A percentile compares a stretch with the other conserved stretches of the same genome.
Evolutionary conservation across 345 rosid genomes (phyloP).

Genomic region (Hypericum perforatum): DNA sequence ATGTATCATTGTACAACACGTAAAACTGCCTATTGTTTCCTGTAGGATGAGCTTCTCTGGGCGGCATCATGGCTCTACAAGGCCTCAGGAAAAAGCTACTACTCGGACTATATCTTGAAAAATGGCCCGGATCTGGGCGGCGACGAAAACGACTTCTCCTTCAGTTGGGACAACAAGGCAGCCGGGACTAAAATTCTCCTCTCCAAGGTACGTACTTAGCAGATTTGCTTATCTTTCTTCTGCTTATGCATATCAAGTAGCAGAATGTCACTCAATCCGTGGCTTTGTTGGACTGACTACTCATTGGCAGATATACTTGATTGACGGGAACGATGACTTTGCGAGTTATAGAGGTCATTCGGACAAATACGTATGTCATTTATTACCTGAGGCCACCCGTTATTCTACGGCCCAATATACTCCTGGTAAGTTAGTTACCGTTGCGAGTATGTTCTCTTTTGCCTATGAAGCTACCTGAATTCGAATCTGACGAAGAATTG

Average conservation of each 20-base stretch:
- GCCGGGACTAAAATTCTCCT: constrained; percentile 88
- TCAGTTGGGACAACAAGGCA: constrained; percentile 97
- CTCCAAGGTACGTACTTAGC: constrained; percentile 56
- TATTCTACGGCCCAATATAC: constrained; percentile 57
- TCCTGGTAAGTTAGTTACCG: too few species aligned
- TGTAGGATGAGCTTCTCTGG: constrained; percentile 91
- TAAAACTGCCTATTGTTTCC: background rate
- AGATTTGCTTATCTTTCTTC: background rate
- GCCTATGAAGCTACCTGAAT: too few species aligned
- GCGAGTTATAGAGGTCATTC: constrained; percentile 48
- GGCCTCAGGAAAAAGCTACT: constrained; percentile 61
- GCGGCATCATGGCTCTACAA: constrained; percentile 93
- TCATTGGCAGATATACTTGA: constrained; percentile 41
- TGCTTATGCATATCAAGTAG: background rate
- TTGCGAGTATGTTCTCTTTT: too few species aligned
- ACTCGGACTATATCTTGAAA: constrained; percentile 55
- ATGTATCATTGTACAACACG: background rate
- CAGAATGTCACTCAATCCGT: background rate
- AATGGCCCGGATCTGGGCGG: constrained; percentile 87
- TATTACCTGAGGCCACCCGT: constrained; percentile 44
- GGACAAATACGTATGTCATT: constrained; percentile 60
- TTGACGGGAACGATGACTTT: constrained; percentile 35
- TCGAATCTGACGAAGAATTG: too few species aligned
- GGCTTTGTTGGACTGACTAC: background rate
- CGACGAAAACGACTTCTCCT: constrained; percentile 66